phyloP scores from a whole-genome alignment of 2,329 filamentous ascomycete species.

The Sporothrix sp. region DNA sequence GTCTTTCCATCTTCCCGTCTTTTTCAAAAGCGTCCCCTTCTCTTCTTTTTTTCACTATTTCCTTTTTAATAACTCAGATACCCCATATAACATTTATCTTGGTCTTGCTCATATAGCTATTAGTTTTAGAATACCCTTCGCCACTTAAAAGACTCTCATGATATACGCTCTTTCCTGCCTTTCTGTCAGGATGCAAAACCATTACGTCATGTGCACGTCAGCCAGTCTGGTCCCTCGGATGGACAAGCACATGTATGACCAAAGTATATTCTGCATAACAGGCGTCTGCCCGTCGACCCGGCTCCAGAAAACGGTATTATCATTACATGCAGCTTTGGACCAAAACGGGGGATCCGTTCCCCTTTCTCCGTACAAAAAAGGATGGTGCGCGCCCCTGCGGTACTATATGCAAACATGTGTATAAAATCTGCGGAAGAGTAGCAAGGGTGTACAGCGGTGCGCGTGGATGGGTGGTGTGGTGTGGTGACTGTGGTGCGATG shows the following conservation, averaged over 20 bases:
- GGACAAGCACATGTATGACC: too few species aligned
- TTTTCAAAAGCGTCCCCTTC: not conserved
- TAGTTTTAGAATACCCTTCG: not conserved
- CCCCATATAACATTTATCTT: slow-evolving; percentile 6
- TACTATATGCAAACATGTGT: not conserved
- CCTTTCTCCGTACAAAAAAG: not conserved
- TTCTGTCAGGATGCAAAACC: not conserved
- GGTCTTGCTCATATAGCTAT: not conserved
- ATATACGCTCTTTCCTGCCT: not conserved
- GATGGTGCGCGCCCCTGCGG: not conserved
- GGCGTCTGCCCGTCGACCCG: not conserved
- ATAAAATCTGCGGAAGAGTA: not conserved
- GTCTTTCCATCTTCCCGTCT: too few species aligned
- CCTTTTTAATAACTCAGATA: slow-evolving; percentile 12
- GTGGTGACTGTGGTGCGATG: not conserved
- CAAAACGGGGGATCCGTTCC: too few species aligned
- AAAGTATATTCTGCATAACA: not conserved
- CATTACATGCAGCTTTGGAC: not conserved
- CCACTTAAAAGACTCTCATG: not conserved
- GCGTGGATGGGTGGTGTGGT: not conserved
- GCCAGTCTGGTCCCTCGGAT: too few species aligned
- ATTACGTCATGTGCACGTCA: too few species aligned
- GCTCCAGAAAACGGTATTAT: not conserved
- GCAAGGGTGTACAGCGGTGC: not conserved
- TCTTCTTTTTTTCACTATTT: not conserved